Base-by-base conservation (phyloP, 768 basidiomycete genomes). In the Tephrocybe sp. region DNA sequence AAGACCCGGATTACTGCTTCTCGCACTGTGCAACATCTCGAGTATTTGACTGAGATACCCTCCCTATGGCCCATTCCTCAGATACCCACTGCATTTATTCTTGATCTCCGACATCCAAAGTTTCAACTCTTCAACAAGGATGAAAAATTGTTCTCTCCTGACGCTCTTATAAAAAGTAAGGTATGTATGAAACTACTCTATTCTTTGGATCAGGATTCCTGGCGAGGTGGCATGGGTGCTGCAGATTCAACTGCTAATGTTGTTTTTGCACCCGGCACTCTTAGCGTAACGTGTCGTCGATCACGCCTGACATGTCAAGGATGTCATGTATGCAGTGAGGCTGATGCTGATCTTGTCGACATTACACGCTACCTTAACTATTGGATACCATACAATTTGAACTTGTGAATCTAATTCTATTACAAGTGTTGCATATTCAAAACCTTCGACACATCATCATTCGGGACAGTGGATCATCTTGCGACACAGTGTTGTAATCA, bases 91-190 rank as follows among this genome's bases (percentile, higher is more conserved):
- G 60, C 57, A 3, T 57, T 57, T 25, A 40, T 62, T 3, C 12
- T 64, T 15, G 54, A 64, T 45, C 28, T 55, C 7, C 44, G 53
- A 0, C 46, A 57, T 39, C 49, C 55, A 20, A 58, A 57, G 30
- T 60, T 50, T 26, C 28, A 50, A 17, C 34, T 62, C 26, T 37
- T n/a, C 11, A 45, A 58, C 33, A 55, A 58, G 10, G 28, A 53
- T 2, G 60, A 48, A 4, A 33, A 37, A n/a, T 26, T 56, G 3
- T 17, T 52, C 24, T 49, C 54, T 4, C 50, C 55, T 3, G 62
- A 62, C 33, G 53, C 55, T 0, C 44, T 64, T 7, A 54, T 64
- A 4, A 61, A 64, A 49, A 61, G 60, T 28, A 53, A 54, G 38
- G 62, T 61, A 34, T 15, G 37, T n/a, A n/a, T n/a, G n/a, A n/a